Percentiles rank a stretch among this genome's conserved stretches.
phyloP scores from a whole-genome alignment of 2,329 filamentous ascomycete species.

The Claviceps monticola region DNA sequence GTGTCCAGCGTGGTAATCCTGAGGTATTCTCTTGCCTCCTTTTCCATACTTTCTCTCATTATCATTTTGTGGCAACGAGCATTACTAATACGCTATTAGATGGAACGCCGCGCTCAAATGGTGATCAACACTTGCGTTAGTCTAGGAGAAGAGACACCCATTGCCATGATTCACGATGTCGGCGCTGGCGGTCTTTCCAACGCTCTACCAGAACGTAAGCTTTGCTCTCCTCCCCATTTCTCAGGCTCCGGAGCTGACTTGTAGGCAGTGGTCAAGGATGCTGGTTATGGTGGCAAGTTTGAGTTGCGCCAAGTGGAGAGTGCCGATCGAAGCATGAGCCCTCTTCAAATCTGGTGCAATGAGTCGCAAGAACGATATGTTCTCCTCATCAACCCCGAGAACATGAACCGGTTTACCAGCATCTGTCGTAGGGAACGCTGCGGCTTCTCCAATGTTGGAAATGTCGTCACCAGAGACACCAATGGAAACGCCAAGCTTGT shows the following conservation, averaged over 20 bases:
- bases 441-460: conserved; percentile 82
- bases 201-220: conserved; percentile 59
- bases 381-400: conserved; percentile 67
- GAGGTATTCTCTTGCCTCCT: conserved; percentile 30
- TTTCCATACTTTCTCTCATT: not conserved
- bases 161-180: conserved; percentile 95
- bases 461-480: conserved; percentile 49
- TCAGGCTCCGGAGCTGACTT: not conserved
- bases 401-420: conserved; percentile 60
- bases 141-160: conserved; percentile 73
- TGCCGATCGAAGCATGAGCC: conserved; percentile 82
- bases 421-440: conserved; percentile 73
- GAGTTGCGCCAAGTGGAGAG: conserved; percentile 91
- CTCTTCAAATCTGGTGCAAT: conserved; percentile 95
- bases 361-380: conserved; percentile 96
- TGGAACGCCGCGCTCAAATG: conserved; percentile 90
- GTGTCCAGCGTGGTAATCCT: conserved; percentile 91
- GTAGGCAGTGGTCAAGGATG: conserved; percentile 63
- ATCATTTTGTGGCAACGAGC: too few species aligned
- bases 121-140: conserved; percentile 91
- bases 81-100: conserved; percentile 22
- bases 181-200: conserved; percentile 70
- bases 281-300: conserved; percentile 78
- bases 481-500: conserved; percentile 58
- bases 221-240: not conserved